phyloP scores from a whole-genome alignment of 805 yeast species.

The Kregervanrija pseudodelftensis region DNA sequence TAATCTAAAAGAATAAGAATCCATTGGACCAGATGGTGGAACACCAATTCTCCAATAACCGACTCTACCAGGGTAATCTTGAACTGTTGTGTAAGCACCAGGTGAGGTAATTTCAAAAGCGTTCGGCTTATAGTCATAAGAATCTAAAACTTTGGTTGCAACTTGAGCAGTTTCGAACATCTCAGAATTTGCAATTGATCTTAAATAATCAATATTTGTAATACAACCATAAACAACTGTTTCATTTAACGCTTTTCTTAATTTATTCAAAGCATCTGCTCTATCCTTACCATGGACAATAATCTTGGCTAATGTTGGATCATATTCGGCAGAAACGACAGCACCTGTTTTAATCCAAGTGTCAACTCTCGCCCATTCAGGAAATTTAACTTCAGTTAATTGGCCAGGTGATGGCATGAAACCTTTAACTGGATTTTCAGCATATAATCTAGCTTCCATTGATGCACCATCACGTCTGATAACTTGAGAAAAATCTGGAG shows the following conservation, averaged over 20 bases:
- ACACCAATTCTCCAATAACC: slow-evolving; percentile 91
- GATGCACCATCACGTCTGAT: slow-evolving; percentile 75
- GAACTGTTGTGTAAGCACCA: slow-evolving; percentile 94
- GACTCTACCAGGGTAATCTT: slow-evolving; percentile 88
- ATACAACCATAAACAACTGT: slow-evolving; percentile 85
- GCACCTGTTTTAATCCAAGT: slow-evolving; percentile 93
- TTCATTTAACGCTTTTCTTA: slow-evolving; percentile 76
- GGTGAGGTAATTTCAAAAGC: slow-evolving; percentile 84
- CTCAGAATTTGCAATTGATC: slow-evolving; percentile 73
- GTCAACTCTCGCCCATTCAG: slow-evolving; percentile 88
- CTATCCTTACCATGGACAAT: slow-evolving; percentile 91
- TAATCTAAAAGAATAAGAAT: slow-evolving; percentile 77
- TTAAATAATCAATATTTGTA: slow-evolving; percentile 83
- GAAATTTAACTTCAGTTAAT: slow-evolving; percentile 77
- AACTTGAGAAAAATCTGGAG: slow-evolving; percentile 66
- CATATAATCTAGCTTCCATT: slow-evolving; percentile 94
- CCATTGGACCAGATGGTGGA: slow-evolving; percentile 99
- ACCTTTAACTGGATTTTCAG: slow-evolving; percentile 94
- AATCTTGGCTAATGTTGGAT: slow-evolving; percentile 93
- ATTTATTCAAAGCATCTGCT: slow-evolving; percentile 69
- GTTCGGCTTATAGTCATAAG: slow-evolving; percentile 68
- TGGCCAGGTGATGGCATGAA: slow-evolving; percentile 97
- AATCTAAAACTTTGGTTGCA: slow-evolving; percentile 81
- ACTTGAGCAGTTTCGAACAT: slow-evolving; percentile 83
- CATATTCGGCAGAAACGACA: slow-evolving; percentile 83